Evolutionary conservation across 352 stramenopile genomes (phyloP).

Genomic region (Globisporangium camurandrum): DNA sequence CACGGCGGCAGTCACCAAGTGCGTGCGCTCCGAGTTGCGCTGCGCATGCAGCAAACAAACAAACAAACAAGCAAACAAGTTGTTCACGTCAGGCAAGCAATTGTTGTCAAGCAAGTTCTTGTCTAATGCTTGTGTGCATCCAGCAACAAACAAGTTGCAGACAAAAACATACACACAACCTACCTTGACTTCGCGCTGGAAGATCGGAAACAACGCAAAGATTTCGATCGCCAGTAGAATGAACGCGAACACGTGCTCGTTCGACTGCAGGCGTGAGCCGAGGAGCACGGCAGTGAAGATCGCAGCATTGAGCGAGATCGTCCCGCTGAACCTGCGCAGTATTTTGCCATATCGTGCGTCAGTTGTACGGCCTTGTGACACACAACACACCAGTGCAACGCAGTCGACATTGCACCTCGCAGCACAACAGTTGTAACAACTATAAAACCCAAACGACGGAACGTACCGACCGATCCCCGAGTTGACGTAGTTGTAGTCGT

Average conservation of each 20-base stretch:
- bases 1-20: conserved; percentile 56
- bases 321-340: conserved; percentile 66
- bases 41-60: conserved; percentile 8
- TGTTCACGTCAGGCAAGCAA: too few relatives aligned
- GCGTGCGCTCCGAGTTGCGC: conserved; percentile 58
- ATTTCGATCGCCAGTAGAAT: conserved; percentile 87
- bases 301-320: conserved; percentile 88
- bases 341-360: too few relatives aligned
- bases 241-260: conserved; percentile 89
- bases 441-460: too few relatives aligned
- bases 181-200: conserved; percentile 80
- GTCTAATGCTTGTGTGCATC: background rate
- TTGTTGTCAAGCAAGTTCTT: too few relatives aligned
- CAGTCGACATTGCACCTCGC: too few relatives aligned
- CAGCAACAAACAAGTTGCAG: background rate
- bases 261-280: conserved; percentile 84
- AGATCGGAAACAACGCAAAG: conserved; percentile 87
- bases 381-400: too few relatives aligned
- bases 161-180: background rate
- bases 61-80: background rate
- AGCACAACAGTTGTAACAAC: too few relatives aligned
- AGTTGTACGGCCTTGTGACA: too few relatives aligned
- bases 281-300: conserved; percentile 90
- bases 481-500: conserved; percentile 89
- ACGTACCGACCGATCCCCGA: conserved; percentile 61